These are phyloP conservation scores for Chaetomiaceae sp. DNA, from an alignment of 2,329 filamentous ascomycete species.

Conservation along the genomic window DNA sequence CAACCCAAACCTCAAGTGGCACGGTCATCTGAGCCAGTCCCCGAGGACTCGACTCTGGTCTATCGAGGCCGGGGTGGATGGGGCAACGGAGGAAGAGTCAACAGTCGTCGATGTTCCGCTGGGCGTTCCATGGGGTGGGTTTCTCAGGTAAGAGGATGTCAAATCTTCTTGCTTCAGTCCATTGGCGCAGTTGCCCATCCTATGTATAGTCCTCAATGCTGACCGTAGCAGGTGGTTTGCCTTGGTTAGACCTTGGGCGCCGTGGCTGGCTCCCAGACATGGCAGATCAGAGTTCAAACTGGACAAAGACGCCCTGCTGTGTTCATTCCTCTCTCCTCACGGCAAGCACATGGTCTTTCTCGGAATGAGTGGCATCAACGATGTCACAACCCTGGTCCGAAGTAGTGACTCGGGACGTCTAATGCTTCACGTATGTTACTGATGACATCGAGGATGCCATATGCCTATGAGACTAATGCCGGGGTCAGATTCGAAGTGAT, in stretches of 20 bases:
- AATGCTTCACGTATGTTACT: slow-evolving; percentile 56
- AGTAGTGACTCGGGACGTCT: slow-evolving; percentile 63
- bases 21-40: slow-evolving; percentile 58
- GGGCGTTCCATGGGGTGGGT: slow-evolving; percentile 57
- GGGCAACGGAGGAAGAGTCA: slow-evolving; percentile 55
- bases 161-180: not conserved
- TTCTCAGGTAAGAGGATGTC: slow-evolving; percentile 46
- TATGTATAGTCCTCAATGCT: slow-evolving; percentile 11
- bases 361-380: slow-evolving; percentile 67
- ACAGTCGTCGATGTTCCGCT: slow-evolving; percentile 53
- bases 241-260: slow-evolving; percentile 70
- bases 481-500: slow-evolving; percentile 61
- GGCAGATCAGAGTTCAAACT: slow-evolving; percentile 63
- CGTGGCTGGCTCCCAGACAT: slow-evolving; percentile 88
- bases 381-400: slow-evolving; percentile 66
- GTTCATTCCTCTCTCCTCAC: slow-evolving; percentile 68
- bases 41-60: slow-evolving; percentile 67
- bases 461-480: not conserved
- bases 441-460: not conserved
- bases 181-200: too few species aligned
- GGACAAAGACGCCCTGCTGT: slow-evolving; percentile 73
- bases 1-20: slow-evolving; percentile 51
- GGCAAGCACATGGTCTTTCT: slow-evolving; percentile 75
- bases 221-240: slow-evolving; percentile 64
- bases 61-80: slow-evolving; percentile 53